Percentiles rank a stretch among this genome's conserved stretches.
phyloP scores from a whole-genome alignment of 2,329 filamentous ascomycete genomes.

The Clathrospora elynae region DNA sequence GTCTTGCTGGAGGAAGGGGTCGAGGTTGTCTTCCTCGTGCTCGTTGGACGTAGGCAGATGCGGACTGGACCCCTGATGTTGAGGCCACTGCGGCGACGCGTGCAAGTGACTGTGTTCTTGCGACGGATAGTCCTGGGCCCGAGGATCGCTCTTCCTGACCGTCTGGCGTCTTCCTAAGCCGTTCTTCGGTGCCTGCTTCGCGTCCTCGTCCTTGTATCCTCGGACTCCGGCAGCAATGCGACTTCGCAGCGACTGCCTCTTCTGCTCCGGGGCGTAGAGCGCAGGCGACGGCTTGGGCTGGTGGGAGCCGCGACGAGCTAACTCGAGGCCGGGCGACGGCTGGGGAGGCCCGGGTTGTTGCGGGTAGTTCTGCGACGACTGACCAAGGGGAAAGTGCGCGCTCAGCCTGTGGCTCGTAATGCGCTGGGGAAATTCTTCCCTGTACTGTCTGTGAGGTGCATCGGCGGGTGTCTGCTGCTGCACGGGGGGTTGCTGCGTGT shows the following conservation, averaged over 20 bases:
- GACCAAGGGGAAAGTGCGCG: constrained; percentile 36
- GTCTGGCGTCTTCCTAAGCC: constrained; percentile 42
- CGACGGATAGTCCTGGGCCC: constrained; percentile 35
- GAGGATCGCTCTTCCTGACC: constrained; percentile 43
- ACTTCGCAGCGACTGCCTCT: constrained; percentile 44
- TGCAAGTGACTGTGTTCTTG: constrained; percentile 34
- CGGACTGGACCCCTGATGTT: constrained; percentile 38
- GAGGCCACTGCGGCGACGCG: constrained; percentile 33
- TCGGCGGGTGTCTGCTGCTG: constrained; percentile 20
- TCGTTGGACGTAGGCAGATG: constrained; percentile 45
- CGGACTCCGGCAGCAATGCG: constrained; percentile 38
- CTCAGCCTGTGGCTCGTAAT: constrained; percentile 41
- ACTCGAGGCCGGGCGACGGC: constrained; percentile 32
- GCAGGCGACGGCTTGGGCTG: constrained; percentile 24
- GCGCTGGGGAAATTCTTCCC: constrained; percentile 35
- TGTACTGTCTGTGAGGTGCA: constrained; percentile 22
- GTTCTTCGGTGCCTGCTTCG: constrained; percentile 39
- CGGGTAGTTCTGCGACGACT: constrained; percentile 34
- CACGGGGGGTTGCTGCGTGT: constrained; percentile 23
- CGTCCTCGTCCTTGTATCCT: constrained; percentile 43
- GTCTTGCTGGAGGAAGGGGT: constrained; percentile 47
- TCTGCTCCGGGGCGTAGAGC: constrained; percentile 27
- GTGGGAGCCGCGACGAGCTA: constrained; percentile 31
- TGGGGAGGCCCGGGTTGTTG: constrained; percentile 31
- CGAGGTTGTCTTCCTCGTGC: constrained; percentile 47